Base-by-base conservation (phyloP, 306 rosid species). In the Datisca glomerata region DNA sequence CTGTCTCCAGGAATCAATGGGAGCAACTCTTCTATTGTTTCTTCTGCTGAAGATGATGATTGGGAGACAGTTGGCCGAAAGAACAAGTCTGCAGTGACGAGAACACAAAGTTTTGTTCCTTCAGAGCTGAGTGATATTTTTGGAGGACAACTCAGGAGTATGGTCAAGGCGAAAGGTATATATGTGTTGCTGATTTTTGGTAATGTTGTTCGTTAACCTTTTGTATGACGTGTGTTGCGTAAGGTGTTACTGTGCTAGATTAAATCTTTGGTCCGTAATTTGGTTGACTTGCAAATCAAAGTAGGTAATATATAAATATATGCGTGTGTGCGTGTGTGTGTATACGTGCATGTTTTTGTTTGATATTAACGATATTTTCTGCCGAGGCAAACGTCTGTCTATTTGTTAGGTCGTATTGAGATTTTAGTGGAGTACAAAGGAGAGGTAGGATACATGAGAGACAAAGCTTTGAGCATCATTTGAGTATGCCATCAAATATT, bases 31-130 rank as follows among this genome's bases (percentile, higher is more conserved):
- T 70, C 93, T 58, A 36, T 91, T 18, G 76, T 91, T 65, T 79
- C 91, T 55, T 80, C 84, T 21, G 66, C 61, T 12, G 98, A 91
- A 52, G 94, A 78, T 29, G 98, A 91, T 70, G 96, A 75, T 59
- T 91, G 98, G 98, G 98, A 80, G 65, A 91, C 92, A 11, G 96
- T 91, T 41, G 98, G 96, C 23, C 91, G 74, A 17, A 91, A 80
- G 69, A 91, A 84, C 71, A 91, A 66, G 57, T 80, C 96, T 66
- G 96, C 98, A 29, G 92, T 91, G 21, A 91, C 93, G 55, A 78
- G 98, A 71, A 78, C 92, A 29, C 98, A 91, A 49, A 68, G 80
- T 43, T 75, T 84, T 65, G 72, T 64, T 48, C 87, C 92, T 27
- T 91, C 98, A 29, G 83, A 80, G 16, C 47, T 91, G 46, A 84